A percentile compares a stretch with the other conserved stretches of the same genome.
These are phyloP conservation scores for Thuidium tamariscinum DNA, from an alignment of 225 moss, liverwort and hornwort species.

Conservation along the genomic window DNA sequence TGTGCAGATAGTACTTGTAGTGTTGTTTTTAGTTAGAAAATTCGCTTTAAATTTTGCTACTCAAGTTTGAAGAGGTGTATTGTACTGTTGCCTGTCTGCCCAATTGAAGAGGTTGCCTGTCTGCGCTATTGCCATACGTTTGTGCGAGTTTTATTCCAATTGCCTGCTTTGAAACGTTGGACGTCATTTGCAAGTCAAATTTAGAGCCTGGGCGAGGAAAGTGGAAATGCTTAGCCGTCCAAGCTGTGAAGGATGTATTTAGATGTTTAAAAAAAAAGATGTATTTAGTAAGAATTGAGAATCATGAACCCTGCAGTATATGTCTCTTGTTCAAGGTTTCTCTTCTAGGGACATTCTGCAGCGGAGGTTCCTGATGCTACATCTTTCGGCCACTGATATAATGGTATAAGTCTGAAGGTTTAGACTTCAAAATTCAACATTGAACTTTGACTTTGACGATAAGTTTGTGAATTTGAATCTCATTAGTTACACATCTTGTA, in stretches of 20 bases:
- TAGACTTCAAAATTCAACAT: neutral
- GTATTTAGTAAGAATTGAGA: neutral
- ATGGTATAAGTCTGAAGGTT: neutral
- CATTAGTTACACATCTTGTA: neutral
- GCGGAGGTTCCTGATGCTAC: neutral
- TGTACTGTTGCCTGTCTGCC: neutral
- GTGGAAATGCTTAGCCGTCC: neutral
- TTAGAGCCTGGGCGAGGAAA: neutral
- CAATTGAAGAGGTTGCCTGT: neutral
- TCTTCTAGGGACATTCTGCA: neutral
- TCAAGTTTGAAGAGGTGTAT: neutral
- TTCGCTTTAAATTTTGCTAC: neutral
- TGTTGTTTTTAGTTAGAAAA: neutral
- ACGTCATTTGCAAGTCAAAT: neutral
- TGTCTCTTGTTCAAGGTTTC: neutral
- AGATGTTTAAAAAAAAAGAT: too few species aligned
- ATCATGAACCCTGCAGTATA: neutral
- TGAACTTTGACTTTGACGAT: neutral
- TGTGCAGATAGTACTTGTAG: constrained; percentile 40
- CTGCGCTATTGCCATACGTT: neutral
- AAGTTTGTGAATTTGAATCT: neutral
- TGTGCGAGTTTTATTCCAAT: neutral
- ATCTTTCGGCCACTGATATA: neutral
- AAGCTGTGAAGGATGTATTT: neutral
- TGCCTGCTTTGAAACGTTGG: neutral